Conservation (phyloP, 345 rosid genomes). For the Angophora floribunda region DNA sequence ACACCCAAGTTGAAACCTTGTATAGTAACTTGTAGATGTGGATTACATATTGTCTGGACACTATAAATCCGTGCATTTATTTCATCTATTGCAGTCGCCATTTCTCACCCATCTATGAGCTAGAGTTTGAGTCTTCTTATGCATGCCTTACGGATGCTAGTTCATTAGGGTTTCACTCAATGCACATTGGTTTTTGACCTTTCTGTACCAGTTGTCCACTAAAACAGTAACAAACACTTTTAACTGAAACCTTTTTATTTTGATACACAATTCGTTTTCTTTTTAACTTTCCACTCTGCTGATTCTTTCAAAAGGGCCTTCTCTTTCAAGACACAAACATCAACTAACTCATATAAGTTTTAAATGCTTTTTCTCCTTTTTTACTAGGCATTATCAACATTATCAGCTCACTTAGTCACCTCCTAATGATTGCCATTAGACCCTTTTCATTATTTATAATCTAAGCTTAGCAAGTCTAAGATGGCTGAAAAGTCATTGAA, state of each 20-base stretch:
- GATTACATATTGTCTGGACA: background rate
- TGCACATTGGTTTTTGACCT: background rate
- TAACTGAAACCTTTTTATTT: background rate
- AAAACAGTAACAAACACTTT: background rate
- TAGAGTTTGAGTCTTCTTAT: background rate
- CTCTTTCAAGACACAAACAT: background rate
- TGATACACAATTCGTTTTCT: background rate
- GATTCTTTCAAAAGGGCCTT: background rate
- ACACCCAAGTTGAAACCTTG: background rate
- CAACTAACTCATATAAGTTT: background rate
- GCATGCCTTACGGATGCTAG: background rate
- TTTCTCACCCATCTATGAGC: background rate
- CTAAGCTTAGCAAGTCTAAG: background rate
- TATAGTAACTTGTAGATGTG: background rate
- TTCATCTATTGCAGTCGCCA: background rate
- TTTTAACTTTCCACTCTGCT: background rate
- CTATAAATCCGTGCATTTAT: background rate
- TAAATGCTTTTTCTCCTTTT: background rate
- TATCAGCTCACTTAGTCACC: background rate
- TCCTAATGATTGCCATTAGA: background rate
- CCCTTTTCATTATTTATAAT: background rate
- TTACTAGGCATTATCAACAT: background rate
- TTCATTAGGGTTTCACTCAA: background rate
- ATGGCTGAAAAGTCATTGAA: background rate
- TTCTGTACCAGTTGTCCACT: background rate